Conservation (phyloP, 192 early-diverging fungal genomes). For the Umbelopsis sp. region DNA sequence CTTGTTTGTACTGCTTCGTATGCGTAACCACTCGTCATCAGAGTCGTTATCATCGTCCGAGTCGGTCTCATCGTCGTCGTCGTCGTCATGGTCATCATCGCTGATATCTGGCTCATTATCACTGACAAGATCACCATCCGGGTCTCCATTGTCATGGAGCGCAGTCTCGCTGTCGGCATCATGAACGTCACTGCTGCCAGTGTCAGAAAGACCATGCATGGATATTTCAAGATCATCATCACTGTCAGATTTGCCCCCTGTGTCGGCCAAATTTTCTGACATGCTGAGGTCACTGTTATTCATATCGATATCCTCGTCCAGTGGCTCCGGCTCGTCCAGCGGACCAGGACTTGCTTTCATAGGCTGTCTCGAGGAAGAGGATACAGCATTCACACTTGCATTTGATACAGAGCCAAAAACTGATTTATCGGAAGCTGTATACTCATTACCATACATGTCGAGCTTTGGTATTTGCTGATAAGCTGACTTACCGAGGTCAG, state of each 20-base stretch:
- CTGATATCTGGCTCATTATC: no score
- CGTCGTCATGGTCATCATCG: constrained; percentile 13
- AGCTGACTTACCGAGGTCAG: no score
- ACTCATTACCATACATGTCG: no score
- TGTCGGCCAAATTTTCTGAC: constrained; percentile 1
- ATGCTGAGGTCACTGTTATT: no score
- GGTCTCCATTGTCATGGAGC: not conserved
- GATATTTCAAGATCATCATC: constrained; percentile 7
- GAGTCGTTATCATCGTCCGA: constrained; percentile 1
- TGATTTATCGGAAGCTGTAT: no score
- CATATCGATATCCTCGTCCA: no score
- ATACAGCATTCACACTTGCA: no score
- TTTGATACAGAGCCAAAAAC: no score
- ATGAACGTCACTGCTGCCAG: constrained; percentile 12
- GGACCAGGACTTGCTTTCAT: no score
- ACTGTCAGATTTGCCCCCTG: not conserved
- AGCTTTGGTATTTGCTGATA: no score
- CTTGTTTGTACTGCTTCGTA: constrained; percentile 18
- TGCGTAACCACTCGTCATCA: constrained; percentile 13
- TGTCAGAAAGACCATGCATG: not conserved
- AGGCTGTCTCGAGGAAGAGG: no score
- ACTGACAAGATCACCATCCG: not conserved
- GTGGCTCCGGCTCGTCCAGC: no score
- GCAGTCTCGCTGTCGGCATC: not conserved
- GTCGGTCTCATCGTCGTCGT: not conserved